Conservation (phyloP, 148 eudicot species). For the Pharnaceum exiguum region DNA sequence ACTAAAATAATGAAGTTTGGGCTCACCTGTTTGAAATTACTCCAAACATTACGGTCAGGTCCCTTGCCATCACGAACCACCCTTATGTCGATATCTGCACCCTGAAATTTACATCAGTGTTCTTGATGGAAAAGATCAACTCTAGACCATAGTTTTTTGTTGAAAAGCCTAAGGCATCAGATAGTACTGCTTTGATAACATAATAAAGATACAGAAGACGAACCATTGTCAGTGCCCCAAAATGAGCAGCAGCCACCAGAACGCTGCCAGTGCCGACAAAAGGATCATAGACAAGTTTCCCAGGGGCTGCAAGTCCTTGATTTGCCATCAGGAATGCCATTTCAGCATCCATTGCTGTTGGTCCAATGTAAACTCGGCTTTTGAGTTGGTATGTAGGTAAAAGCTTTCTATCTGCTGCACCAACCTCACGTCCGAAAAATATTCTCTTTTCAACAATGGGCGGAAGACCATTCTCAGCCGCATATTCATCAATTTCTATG, state of each 20-base stretch:
- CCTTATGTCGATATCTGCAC: slow-evolving; percentile 99
- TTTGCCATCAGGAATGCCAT: slow-evolving; percentile 99
- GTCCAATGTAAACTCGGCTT: slow-evolving; percentile 89
- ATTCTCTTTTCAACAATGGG: slow-evolving; percentile 69
- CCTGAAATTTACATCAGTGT: slow-evolving; percentile 61
- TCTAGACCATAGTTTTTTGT: neutral
- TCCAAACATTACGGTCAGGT: slow-evolving; percentile 77
- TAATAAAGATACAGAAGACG: slow-evolving; percentile 14
- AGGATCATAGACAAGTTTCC: slow-evolving; percentile 90
- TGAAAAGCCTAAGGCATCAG: neutral
- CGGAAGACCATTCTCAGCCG: slow-evolving; percentile 76
- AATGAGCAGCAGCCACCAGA: slow-evolving; percentile 87
- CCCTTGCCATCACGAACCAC: slow-evolving; percentile 99
- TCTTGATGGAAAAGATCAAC: neutral
- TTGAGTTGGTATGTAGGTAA: slow-evolving; percentile 91
- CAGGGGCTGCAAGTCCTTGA: slow-evolving; percentile 80
- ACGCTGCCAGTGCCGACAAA: slow-evolving; percentile 99
- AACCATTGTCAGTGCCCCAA: slow-evolving; percentile 99
- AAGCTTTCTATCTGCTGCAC: slow-evolving; percentile 81
- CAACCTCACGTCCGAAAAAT: slow-evolving; percentile 91
- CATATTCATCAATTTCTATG: slow-evolving; percentile 85
- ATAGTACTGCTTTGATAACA: neutral
- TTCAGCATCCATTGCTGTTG: slow-evolving; percentile 99
- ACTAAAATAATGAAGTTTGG: neutral
- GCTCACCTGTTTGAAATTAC: slow-evolving; percentile 93